Percentiles rank a stretch among this genome's conserved stretches.
Evolutionary conservation across 192 early-diverging fungal species (phyloP).

Genomic region (Coemansia sp.): DNA sequence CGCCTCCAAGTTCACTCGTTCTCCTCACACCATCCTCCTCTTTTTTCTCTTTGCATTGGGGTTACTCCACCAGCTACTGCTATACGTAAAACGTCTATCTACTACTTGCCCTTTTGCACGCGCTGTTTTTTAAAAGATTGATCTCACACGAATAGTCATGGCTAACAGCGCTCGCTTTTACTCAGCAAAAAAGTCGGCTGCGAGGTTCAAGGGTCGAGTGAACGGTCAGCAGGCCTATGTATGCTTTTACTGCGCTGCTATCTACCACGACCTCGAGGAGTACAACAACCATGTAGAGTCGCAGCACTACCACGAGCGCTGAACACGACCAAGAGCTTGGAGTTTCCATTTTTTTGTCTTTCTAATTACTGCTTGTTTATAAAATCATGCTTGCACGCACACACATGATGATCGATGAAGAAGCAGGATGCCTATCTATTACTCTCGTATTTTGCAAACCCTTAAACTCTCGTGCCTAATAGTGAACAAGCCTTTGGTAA

Average conservation of each 20-base stretch:
- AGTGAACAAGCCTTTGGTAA: background rate
- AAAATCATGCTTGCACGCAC: background rate
- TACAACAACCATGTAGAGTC: slow-evolving; percentile 51
- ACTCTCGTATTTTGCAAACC: background rate
- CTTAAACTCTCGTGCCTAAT: background rate
- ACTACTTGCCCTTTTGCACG: background rate
- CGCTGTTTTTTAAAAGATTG: background rate
- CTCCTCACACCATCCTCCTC: background rate
- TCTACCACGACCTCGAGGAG: slow-evolving; percentile 41
- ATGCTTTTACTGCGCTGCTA: slow-evolving; percentile 52
- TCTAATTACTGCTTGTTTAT: background rate
- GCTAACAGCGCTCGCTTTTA: background rate
- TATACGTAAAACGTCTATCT: background rate
- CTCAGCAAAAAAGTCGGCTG: background rate
- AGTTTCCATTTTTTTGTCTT: background rate
- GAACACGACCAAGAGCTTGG: background rate
- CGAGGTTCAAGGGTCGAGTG: slow-evolving; percentile 23
- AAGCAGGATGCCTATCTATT: background rate
- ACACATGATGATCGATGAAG: background rate
- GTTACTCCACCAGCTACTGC: background rate
- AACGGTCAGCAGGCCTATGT: slow-evolving; percentile 41
- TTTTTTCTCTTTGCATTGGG: background rate
- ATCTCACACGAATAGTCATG: slow-evolving; percentile 1
- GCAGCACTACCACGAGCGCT: slow-evolving; percentile 49
- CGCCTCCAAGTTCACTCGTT: background rate